Percentiles rank a stretch among this genome's conserved stretches.
phyloP scores from a whole-genome alignment of 1,284 basidiomycete species.

The Ceratorhiza oryzae-sativae region DNA sequence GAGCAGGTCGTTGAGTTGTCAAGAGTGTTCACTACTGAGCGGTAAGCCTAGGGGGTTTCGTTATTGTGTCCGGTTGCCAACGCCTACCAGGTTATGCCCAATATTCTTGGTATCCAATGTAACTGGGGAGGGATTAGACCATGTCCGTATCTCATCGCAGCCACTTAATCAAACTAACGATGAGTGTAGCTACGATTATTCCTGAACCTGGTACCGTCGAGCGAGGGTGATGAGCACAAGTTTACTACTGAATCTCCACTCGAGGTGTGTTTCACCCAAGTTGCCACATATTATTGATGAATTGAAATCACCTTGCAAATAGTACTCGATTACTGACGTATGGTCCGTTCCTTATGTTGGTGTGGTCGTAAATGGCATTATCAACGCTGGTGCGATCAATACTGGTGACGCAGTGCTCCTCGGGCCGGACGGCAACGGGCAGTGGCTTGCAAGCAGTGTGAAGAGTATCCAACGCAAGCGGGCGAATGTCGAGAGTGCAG shows the following conservation, averaged over 20 bases:
- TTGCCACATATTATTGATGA: background rate
- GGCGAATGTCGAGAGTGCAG: constrained; percentile 73
- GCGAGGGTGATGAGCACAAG: constrained; percentile 79
- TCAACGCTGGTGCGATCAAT: constrained; percentile 79
- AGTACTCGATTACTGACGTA: constrained; percentile 84
- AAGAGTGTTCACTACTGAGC: constrained; percentile 71
- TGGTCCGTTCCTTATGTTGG: constrained; percentile 69
- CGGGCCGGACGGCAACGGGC: constrained; percentile 93
- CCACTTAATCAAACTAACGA: constrained; percentile 50
- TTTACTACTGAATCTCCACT: constrained; percentile 86
- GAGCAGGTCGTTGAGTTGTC: constrained; percentile 83
- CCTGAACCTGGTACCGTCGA: constrained; percentile 84
- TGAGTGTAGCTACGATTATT: constrained; percentile 74
- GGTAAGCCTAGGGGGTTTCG: constrained; percentile 53
- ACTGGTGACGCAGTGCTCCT: constrained; percentile 84
- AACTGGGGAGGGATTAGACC: constrained; percentile 88
- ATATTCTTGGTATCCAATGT: constrained; percentile 96
- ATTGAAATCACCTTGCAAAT: constrained; percentile 39
- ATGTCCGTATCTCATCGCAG: constrained; percentile 55
- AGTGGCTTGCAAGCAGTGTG: constrained; percentile 78
- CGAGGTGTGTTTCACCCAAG: constrained; percentile 61
- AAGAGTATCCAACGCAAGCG: constrained; percentile 96
- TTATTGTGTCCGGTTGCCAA: constrained; percentile 1
- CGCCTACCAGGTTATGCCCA: constrained; percentile 74
- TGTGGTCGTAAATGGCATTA: constrained; percentile 92